Base-by-base conservation (phyloP, 106 monocot genomes). In the Ottelia alismoides region DNA sequence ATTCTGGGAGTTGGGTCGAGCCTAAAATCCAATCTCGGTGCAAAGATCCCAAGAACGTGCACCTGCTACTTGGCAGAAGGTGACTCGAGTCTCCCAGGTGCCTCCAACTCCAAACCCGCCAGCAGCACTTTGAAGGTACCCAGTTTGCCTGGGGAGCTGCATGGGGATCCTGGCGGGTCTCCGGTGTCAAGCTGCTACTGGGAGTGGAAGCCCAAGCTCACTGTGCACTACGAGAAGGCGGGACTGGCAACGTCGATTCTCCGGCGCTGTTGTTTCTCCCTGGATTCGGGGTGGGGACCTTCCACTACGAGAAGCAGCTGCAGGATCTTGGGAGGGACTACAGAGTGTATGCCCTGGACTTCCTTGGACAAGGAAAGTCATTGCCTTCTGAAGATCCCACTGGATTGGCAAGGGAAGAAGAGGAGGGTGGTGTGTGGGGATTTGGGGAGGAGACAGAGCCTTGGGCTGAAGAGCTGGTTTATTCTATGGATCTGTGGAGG, bases 251-350 rank as follows among this genome's bases (percentile, higher is more conserved):
- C 49, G 55, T 67, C 44, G 49, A 65, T 30, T 68, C 75, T 11
- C 91, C 91, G 12, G 65, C 62, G 3, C 68, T 92, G 31, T 61
- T 85, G 30, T 81, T 92, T 63, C 76, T 92, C 27, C 91, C 91
- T 24, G 91, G 91, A 12, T 92, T 92, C 60, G 91, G 91, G 0
- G 91, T 92, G 2, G 91, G 91, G 26, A 59, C 76, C 17, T 92
- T 92, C 44, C 91, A 92, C 56, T 92, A 72, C 55, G 85, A 92
- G 61, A 92, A 92, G 73, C 91, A 92, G 35, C 61, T 92, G 73
- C 80, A 68, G 62, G 91, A 92, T 63, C 62, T 92, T 10, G 91
- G 91, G 1, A 62, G 78, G 18, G 81, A 92, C 23, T 76, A 85
- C 68, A 70, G 74, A 62, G 85, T 92, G 20, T 92, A 80, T 80